Conservation (phyloP, 805 yeast genomes). For the Cephaloascus fragrans region DNA sequence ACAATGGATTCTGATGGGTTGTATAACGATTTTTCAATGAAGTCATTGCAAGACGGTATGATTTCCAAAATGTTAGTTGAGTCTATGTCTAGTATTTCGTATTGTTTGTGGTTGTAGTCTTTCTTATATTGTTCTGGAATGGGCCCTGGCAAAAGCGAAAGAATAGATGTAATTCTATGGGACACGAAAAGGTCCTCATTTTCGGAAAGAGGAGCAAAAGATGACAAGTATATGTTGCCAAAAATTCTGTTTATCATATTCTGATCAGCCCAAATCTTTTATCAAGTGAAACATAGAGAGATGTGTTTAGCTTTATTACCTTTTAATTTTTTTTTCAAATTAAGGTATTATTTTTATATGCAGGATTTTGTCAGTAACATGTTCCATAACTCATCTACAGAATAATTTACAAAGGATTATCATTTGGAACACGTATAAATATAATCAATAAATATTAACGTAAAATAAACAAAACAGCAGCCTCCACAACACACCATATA, state of each 20-base stretch:
- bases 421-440: too few relatives aligned
- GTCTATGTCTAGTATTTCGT: constrained; percentile 67
- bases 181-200: constrained; percentile 39
- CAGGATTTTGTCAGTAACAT: too few relatives aligned
- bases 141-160: constrained; percentile 60
- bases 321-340: too few relatives aligned
- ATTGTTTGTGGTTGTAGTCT: constrained; percentile 43
- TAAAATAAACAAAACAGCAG: too few relatives aligned
- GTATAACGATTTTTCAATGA: constrained; percentile 57
- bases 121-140: constrained; percentile 41
- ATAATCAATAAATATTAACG: too few relatives aligned
- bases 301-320: too few relatives aligned
- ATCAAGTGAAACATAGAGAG: too few relatives aligned
- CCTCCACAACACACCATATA: too few relatives aligned
- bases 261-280: too few relatives aligned
- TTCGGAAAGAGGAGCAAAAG: constrained; percentile 54
- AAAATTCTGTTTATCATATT: constrained; percentile 57
- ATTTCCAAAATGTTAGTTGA: constrained; percentile 54
- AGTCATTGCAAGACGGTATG: constrained; percentile 51
- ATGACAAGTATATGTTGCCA: constrained; percentile 74
- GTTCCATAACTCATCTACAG: too few relatives aligned
- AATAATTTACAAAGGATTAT: too few relatives aligned
- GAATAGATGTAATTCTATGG: constrained; percentile 56
- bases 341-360: too few relatives aligned
- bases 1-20: constrained; percentile 15